A percentile compares a stretch with the other conserved stretches of the same genome.
phyloP scores from a whole-genome alignment of 805 yeast genomes.

The Starmerella apis region DNA sequence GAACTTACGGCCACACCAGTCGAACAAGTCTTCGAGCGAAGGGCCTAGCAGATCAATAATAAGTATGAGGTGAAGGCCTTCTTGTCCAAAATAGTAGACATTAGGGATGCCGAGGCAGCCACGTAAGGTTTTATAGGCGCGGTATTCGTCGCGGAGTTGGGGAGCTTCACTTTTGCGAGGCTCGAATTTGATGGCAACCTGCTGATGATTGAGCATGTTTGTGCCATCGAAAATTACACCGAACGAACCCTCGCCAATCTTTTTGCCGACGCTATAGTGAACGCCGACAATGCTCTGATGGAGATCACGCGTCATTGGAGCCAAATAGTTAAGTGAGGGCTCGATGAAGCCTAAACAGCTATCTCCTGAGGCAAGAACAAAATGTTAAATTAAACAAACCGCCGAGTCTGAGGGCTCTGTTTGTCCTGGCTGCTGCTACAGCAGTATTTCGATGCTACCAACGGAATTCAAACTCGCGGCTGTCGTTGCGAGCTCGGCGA shows the following conservation, averaged over 20 bases:
- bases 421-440: not conserved
- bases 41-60: constrained; percentile 95
- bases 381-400: not conserved
- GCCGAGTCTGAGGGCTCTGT: not conserved
- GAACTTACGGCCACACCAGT: constrained; percentile 94
- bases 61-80: constrained; percentile 88
- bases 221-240: constrained; percentile 96
- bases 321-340: not conserved
- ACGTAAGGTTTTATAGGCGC: constrained; percentile 80
- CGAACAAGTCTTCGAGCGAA: constrained; percentile 88
- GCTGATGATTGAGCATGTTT: constrained; percentile 79
- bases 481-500: not conserved
- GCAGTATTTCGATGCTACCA: not conserved
- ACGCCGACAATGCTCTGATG: constrained; percentile 54
- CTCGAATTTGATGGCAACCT: constrained; percentile 90
- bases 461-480: constrained; percentile 1
- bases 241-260: constrained; percentile 97
- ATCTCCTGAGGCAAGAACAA: not conserved
- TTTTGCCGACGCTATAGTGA: constrained; percentile 93
- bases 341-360: not conserved
- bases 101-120: constrained; percentile 82
- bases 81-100: constrained; percentile 98
- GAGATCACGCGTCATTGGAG: constrained; percentile 20
- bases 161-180: constrained; percentile 97
- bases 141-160: constrained; percentile 88